phyloP scores from a whole-genome alignment of 306 rosid species.

The cucumber (Cucumis sativus) region Cucumber_9930_V3 NC_026656.2:12408501-12409000 shows the following conservation, averaged over 20 bases:
- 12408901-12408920: constrained; percentile 19
- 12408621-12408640: constrained; percentile 45
- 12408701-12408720: not conserved
- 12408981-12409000: constrained; percentile 39
- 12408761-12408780: not conserved
- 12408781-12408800: constrained; percentile 32
- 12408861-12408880: not conserved
- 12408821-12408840: constrained; percentile 31
- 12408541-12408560: constrained; percentile 47
- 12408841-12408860: not conserved
- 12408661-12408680: constrained; percentile 55
- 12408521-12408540: constrained; percentile 10
- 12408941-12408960: not conserved
- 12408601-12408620: constrained; percentile 50
- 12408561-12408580: constrained; percentile 21
- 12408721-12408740: not conserved
- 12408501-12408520: no score
- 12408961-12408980: constrained; percentile 59
- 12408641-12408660: constrained; percentile 42
- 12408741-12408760: not conserved
- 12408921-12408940: not conserved
- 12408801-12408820: constrained; percentile 40
- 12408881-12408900: constrained; percentile 19
- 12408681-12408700: constrained; percentile 55
- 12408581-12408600: constrained; percentile 46